Conservation (phyloP, 306 rosid genomes). For the Lagenaria siceraria region DNA sequence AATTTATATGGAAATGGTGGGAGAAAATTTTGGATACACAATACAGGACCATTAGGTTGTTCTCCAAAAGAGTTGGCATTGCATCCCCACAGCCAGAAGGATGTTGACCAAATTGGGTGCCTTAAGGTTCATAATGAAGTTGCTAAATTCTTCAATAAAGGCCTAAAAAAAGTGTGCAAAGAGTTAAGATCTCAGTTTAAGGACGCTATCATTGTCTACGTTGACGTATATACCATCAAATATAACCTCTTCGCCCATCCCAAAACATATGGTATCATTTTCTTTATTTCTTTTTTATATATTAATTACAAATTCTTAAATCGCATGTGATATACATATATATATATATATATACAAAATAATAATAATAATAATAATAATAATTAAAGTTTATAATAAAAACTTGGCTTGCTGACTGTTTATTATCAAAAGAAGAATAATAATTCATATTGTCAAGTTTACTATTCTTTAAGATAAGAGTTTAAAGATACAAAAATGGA, state of each 20-base stretch:
- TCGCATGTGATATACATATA: background rate
- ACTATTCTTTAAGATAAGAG: background rate
- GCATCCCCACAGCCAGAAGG: background rate
- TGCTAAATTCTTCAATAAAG: conserved; percentile 14
- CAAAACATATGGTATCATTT: background rate
- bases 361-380: no score
- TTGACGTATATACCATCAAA: conserved; percentile 16
- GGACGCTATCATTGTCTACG: conserved; percentile 12
- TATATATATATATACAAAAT: background rate
- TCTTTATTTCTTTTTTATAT: background rate
- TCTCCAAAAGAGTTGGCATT: conserved; percentile 11
- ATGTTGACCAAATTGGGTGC: conserved; percentile 13
- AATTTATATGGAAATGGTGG: conserved; percentile 11
- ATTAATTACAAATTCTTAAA: background rate
- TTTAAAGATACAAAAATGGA: background rate
- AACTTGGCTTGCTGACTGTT: background rate
- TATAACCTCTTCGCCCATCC: conserved; percentile 13
- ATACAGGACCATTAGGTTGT: conserved; percentile 16
- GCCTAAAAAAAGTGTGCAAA: background rate
- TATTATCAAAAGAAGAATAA: background rate
- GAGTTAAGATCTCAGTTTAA: conserved; percentile 9
- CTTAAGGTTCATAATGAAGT: conserved; percentile 13
- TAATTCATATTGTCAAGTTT: background rate
- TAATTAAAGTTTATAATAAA: no score
- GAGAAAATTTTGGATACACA: conserved; percentile 21